These are phyloP conservation scores for Syncephalastrum sp. DNA, from an alignment of 371 early-diverging fungal genomes.

Conservation along the genomic window DNA sequence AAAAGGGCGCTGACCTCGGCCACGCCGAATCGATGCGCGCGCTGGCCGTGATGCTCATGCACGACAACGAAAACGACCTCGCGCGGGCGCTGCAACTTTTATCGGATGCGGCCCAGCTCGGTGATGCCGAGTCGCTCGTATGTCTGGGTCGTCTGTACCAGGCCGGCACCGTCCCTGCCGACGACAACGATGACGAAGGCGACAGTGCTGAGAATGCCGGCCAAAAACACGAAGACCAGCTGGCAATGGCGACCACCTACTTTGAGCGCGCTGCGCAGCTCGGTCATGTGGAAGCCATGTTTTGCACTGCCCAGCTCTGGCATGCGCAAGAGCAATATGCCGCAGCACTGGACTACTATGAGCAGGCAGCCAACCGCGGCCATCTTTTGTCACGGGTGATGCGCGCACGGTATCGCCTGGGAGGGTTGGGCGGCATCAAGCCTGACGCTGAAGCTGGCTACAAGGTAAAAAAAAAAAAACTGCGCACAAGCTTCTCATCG, in stretches of 20 bases:
- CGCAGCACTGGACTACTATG: conserved; percentile 40
- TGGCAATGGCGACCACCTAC: conserved; percentile 32
- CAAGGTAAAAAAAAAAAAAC: conserved; percentile 22
- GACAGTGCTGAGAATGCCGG: neutral
- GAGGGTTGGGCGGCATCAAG: conserved; percentile 32
- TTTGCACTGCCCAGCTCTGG: conserved; percentile 44
- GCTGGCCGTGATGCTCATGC: conserved; percentile 14
- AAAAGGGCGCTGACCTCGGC: conserved; percentile 28
- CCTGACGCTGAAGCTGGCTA: conserved; percentile 38
- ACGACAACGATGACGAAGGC: conserved; percentile 6
- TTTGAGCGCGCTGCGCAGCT: conserved; percentile 41
- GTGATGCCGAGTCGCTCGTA: conserved; percentile 18
- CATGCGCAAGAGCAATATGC: conserved; percentile 46
- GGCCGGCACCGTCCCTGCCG: conserved; percentile 8
- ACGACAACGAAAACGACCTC: conserved; percentile 4
- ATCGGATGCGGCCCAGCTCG: conserved; percentile 12
- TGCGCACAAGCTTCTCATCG: neutral
- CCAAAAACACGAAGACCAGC: conserved; percentile 31
- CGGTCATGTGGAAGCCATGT: conserved; percentile 41
- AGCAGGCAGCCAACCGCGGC: conserved; percentile 40
- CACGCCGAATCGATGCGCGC: conserved; percentile 29
- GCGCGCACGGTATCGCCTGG: conserved; percentile 40
- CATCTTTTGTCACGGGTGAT: conserved; percentile 38
- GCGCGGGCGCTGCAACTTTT: conserved; percentile 12
- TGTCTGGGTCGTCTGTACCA: conserved; percentile 18